phyloP scores from a whole-genome alignment of 495 filamentous ascomycete genomes.

The Halenospora varia region DNA sequence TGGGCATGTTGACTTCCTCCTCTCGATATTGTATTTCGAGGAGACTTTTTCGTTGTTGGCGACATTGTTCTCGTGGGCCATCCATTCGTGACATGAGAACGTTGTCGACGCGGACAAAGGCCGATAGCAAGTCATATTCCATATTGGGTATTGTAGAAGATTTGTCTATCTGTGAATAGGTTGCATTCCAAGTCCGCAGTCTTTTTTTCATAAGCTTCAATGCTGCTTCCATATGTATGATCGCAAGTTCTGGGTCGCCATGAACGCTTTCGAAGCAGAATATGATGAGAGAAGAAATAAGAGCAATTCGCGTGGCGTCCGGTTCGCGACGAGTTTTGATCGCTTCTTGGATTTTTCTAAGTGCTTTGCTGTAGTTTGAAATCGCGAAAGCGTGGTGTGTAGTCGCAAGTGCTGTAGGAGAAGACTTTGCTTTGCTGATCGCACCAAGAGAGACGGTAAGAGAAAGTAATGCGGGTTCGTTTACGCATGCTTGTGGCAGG shows the following conservation, averaged over 20 bases:
- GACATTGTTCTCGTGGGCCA: too few species aligned
- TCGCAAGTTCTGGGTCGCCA: slow-evolving; percentile 3
- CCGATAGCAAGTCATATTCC: slow-evolving; percentile 43
- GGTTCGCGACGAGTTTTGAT: not conserved
- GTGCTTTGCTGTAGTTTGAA: slow-evolving; percentile 1
- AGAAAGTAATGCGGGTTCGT: slow-evolving; percentile 55
- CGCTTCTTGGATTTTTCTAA: slow-evolving; percentile 3
- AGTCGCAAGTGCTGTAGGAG: slow-evolving; percentile 23
- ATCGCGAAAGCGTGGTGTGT: slow-evolving; percentile 6
- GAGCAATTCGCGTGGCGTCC: slow-evolving; percentile 1
- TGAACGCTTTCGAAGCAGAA: slow-evolving; percentile 13
- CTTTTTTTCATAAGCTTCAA: slow-evolving; percentile 19
- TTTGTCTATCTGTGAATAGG: not conserved
- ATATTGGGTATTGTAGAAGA: not conserved
- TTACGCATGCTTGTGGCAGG: slow-evolving; percentile 52
- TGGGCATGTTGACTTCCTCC: not conserved
- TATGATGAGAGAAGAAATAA: slow-evolving; percentile 11
- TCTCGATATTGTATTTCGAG: slow-evolving; percentile 1
- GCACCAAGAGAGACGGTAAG: slow-evolving; percentile 59
- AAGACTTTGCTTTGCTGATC: slow-evolving; percentile 36
- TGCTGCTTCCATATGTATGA: slow-evolving; percentile 4
- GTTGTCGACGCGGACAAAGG: slow-evolving; percentile 39
- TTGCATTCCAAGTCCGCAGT: not conserved
- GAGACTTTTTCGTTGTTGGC: not conserved
- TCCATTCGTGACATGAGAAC: slow-evolving; percentile 3